Evolutionary conservation across 495 filamentous ascomycete genomes (phyloP).

Genomic region (Tuber aestivum): DNA sequence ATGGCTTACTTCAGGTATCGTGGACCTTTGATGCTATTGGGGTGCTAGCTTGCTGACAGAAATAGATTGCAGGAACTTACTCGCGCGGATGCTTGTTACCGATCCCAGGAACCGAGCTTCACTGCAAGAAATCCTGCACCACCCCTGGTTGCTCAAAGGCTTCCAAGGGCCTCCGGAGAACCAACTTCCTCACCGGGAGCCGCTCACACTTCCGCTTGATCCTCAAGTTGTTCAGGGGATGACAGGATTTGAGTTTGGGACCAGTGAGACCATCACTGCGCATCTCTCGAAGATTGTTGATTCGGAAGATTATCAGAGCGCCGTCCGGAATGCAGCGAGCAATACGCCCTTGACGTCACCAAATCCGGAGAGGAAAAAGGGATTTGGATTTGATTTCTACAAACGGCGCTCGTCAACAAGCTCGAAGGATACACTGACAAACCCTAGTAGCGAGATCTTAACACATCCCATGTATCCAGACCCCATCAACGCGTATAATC

Average conservation of each 20-base stretch:
- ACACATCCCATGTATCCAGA: conserved; percentile 65
- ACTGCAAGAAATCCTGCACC: conserved; percentile 86
- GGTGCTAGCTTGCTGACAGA: conserved; percentile 9
- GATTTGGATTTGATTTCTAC: conserved; percentile 92
- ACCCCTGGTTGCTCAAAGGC: conserved; percentile 96
- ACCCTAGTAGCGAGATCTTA: conserved; percentile 74
- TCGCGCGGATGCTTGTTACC: conserved; percentile 93
- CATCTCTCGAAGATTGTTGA: conserved; percentile 79
- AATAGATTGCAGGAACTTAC: conserved; percentile 85
- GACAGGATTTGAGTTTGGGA: conserved; percentile 96
- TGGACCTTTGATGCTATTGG: conserved; percentile 17
- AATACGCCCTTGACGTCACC: conserved; percentile 59
- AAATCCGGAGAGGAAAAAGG: conserved; percentile 72
- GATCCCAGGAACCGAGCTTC: conserved; percentile 82
- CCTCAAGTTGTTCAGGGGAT: conserved; percentile 78
- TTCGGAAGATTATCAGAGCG: conserved; percentile 85
- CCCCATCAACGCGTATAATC: conserved; percentile 88
- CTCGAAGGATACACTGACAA: conserved; percentile 84
- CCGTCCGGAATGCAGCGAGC: conserved; percentile 60
- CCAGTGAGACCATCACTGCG: conserved; percentile 69
- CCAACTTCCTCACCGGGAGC: conserved; percentile 74
- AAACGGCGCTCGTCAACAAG: conserved; percentile 82
- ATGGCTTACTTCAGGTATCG: conserved; percentile 75
- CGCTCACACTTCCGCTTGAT: conserved; percentile 78
- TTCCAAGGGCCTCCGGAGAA: conserved; percentile 84